These are phyloP conservation scores for Tardiomyces digboiensis DNA, from an alignment of 1,139 yeast species.

Conservation along the genomic window DNA sequence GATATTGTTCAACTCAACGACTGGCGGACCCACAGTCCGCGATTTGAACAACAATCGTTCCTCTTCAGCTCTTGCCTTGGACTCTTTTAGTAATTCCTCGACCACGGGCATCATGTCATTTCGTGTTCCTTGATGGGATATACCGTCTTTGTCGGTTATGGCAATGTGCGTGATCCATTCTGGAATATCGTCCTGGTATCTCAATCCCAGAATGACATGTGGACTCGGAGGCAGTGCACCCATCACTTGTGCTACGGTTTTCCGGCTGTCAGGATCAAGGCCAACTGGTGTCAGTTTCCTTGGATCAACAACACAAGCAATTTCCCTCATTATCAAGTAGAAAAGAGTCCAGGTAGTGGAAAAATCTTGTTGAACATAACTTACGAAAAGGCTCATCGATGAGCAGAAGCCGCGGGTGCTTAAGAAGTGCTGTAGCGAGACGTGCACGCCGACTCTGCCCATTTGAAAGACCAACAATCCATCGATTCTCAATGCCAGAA, in stretches of 20 bases:
- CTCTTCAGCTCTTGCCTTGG: conserved; percentile 1
- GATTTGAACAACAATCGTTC: conserved; percentile 1
- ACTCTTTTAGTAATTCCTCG: conserved; percentile 19
- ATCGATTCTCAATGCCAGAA: conserved; percentile 48
- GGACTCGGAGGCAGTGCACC: conserved; percentile 30
- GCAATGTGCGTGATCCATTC: conserved; percentile 70
- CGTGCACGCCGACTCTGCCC: conserved; percentile 92
- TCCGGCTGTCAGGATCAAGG: conserved; percentile 66
- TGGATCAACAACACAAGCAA: too few species aligned
- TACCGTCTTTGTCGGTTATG: conserved; percentile 46
- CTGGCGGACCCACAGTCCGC: conserved; percentile 16
- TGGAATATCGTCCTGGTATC: conserved; percentile 70
- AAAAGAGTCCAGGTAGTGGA: too few species aligned
- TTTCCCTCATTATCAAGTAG: too few species aligned
- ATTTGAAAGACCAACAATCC: conserved; percentile 84
- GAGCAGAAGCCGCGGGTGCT: conserved; percentile 54
- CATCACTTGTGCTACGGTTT: conserved; percentile 46
- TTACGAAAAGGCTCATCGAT: conserved; percentile 89
- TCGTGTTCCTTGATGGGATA: conserved; percentile 40
- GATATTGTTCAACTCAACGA: conserved; percentile 54
- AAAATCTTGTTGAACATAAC: too few species aligned
- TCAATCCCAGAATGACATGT: conserved; percentile 57
- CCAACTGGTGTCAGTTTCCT: too few species aligned
- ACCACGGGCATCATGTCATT: conserved; percentile 26
- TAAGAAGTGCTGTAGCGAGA: conserved; percentile 62